Evolutionary conservation across 2,329 filamentous ascomycete genomes (phyloP).

Genomic region (Colletotrichum tamarilloi): DNA sequence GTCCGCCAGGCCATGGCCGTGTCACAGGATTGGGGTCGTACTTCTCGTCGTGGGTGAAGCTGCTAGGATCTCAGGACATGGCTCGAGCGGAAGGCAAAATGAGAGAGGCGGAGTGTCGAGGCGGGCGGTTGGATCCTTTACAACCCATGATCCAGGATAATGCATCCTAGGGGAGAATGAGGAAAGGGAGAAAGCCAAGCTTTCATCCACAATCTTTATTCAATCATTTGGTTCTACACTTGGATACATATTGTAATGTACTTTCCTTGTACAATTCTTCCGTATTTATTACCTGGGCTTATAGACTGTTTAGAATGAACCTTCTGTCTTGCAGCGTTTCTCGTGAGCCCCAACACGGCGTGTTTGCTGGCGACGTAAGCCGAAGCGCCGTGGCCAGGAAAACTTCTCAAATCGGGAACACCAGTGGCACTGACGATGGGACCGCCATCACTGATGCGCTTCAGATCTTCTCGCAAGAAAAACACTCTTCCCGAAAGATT

Average conservation of each 20-base stretch:
- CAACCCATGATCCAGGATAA: slow-evolving; percentile 32
- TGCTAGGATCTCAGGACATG: neutral
- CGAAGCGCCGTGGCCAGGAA: neutral
- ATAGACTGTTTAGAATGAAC: neutral
- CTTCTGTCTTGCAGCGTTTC: slow-evolving; percentile 3
- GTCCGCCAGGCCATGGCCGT: slow-evolving; percentile 14
- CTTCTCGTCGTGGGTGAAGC: slow-evolving; percentile 10
- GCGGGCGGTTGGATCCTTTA: slow-evolving; percentile 14
- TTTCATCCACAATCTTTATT: neutral
- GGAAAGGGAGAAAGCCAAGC: neutral
- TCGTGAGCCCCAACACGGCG: slow-evolving; percentile 10
- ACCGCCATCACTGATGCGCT: slow-evolving; percentile 48
- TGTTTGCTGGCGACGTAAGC: slow-evolving; percentile 15
- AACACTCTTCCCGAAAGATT: slow-evolving; percentile 43
- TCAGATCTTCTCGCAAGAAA: slow-evolving; percentile 43
- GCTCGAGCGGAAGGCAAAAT: slow-evolving; percentile 11
- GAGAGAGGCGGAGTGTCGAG: slow-evolving; percentile 20
- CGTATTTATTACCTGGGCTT: neutral
- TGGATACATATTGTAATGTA: too few relatives aligned
- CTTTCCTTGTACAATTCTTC: neutral
- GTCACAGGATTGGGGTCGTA: slow-evolving; percentile 26
- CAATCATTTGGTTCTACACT: neutral
- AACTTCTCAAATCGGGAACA: neutral
- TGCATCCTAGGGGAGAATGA: slow-evolving; percentile 5
- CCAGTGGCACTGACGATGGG: slow-evolving; percentile 57